phyloP scores from a whole-genome alignment of 345 rosid species.

The Sisymbrium irio region DNA sequence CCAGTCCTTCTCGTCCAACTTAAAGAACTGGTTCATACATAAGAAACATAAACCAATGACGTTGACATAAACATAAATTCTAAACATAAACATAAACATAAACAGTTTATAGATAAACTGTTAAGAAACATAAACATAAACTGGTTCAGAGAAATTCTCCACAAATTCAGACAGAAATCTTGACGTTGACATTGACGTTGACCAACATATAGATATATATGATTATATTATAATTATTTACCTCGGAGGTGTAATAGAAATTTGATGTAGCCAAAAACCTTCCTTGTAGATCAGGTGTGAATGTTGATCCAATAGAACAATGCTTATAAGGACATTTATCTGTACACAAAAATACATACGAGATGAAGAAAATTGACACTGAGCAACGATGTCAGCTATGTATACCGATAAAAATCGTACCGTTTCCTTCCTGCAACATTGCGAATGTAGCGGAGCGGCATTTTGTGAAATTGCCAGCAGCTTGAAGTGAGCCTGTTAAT shows the following conservation, averaged over 20 bases:
- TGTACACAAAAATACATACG: conserved; percentile 29
- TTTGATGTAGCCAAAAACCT: conserved; percentile 77
- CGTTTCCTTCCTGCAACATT: conserved; percentile 75
- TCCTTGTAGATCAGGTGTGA: conserved; percentile 77
- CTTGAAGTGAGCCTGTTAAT: conserved; percentile 42
- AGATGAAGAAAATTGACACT: conserved; percentile 1
- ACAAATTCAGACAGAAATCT: no score
- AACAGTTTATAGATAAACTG: no score
- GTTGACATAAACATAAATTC: no score
- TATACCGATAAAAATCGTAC: conserved; percentile 28
- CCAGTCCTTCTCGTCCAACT: conserved; percentile 47
- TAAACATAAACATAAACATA: no score
- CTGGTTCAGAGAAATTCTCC: not conserved
- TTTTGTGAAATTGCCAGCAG: conserved; percentile 80
- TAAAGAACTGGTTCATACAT: conserved; percentile 60
- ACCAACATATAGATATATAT: no score
- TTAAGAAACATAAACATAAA: not conserved
- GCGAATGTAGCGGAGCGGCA: conserved; percentile 72
- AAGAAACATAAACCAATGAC: not conserved
- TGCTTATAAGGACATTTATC: conserved; percentile 61
- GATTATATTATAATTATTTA: no score
- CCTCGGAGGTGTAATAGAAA: no score
- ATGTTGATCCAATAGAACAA: conserved; percentile 75
- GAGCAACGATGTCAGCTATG: not conserved
- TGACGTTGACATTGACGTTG: no score